A percentile compares a stretch with the other conserved stretches of the same genome.
Evolutionary conservation across 2,329 filamentous ascomycete genomes (phyloP).

Genomic region (Aciculosporium take): DNA sequence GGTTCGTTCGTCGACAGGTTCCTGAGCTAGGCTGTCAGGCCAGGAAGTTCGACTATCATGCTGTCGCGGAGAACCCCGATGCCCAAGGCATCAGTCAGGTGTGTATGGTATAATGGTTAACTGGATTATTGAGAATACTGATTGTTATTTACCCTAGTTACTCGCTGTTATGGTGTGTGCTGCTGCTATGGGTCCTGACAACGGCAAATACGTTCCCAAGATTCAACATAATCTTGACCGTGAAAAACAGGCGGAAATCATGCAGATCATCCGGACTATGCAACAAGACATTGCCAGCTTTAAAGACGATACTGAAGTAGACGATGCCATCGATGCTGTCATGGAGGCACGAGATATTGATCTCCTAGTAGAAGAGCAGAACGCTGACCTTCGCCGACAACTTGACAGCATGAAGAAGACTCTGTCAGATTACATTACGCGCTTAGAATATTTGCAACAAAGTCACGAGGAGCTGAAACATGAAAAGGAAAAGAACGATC

Average conservation of each 20-base stretch:
- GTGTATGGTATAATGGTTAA: slow-evolving; percentile 10
- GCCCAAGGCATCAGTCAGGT: slow-evolving; percentile 39
- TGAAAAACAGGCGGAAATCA: slow-evolving; percentile 29
- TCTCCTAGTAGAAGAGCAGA: slow-evolving; percentile 41
- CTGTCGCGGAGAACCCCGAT: slow-evolving; percentile 42
- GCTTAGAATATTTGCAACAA: slow-evolving; percentile 44
- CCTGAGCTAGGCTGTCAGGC: slow-evolving; percentile 37
- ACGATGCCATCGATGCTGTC: slow-evolving; percentile 25
- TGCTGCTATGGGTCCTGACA: slow-evolving; percentile 45
- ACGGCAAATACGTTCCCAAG: slow-evolving; percentile 35
- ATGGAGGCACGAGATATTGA: slow-evolving; percentile 37
- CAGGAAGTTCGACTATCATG: slow-evolving; percentile 40
- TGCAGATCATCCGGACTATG: slow-evolving; percentile 29
- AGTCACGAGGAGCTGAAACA: slow-evolving; percentile 52
- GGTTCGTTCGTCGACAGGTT: slow-evolving; percentile 40
- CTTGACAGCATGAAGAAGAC: slow-evolving; percentile 40
- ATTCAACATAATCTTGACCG: slow-evolving; percentile 29
- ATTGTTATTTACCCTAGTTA: slow-evolving; percentile 28
- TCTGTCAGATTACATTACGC: slow-evolving; percentile 43
- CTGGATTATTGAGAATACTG: slow-evolving; percentile 9
- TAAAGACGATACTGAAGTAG: slow-evolving; percentile 23
- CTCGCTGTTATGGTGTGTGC: slow-evolving; percentile 47
- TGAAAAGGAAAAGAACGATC: slow-evolving; percentile 43
- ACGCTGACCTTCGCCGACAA: slow-evolving; percentile 34
- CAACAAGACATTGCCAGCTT: slow-evolving; percentile 23